These are phyloP conservation scores for Trichomonas gallinae DNA, from an alignment of 208 protist species.

Conservation along the genomic window DNA sequence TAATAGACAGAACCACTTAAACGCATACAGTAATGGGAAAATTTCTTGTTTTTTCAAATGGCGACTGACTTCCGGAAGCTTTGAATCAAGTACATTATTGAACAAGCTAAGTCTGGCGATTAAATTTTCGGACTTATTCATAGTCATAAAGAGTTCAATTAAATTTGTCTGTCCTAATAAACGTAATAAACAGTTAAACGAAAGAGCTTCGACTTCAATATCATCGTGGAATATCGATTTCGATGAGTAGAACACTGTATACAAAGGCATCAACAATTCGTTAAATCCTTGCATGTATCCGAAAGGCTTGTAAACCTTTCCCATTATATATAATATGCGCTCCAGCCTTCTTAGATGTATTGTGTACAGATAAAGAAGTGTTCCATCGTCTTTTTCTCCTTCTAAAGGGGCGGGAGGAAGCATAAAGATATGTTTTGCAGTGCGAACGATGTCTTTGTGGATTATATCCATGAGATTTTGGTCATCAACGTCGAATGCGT, in stretches of 20 bases:
- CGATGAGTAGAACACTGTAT: not conserved
- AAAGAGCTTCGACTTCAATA: not conserved
- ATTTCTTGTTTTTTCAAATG: not conserved
- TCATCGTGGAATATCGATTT: not conserved
- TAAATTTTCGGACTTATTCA: not conserved
- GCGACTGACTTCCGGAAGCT: not conserved
- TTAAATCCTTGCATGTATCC: conserved; percentile 21
- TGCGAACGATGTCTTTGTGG: not conserved
- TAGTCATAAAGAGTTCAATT: not conserved
- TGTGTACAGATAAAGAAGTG: not conserved
- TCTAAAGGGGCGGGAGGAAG: not conserved
- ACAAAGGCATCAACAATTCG: not conserved
- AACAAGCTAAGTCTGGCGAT: not conserved
- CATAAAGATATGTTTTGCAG: not conserved
- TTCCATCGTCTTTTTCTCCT: not conserved
- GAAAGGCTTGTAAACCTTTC: not conserved
- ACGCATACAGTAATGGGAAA: not conserved
- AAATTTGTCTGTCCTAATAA: not conserved
- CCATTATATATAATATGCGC: not conserved
- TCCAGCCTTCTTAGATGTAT: not conserved
- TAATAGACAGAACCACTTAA: not conserved
- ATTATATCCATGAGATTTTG: not conserved
- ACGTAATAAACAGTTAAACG: not conserved
- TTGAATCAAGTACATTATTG: not conserved
- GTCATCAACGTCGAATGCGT: not conserved